Base-by-base conservation (phyloP, 306 rosid species). In the Potentilla sterilis region DNA sequence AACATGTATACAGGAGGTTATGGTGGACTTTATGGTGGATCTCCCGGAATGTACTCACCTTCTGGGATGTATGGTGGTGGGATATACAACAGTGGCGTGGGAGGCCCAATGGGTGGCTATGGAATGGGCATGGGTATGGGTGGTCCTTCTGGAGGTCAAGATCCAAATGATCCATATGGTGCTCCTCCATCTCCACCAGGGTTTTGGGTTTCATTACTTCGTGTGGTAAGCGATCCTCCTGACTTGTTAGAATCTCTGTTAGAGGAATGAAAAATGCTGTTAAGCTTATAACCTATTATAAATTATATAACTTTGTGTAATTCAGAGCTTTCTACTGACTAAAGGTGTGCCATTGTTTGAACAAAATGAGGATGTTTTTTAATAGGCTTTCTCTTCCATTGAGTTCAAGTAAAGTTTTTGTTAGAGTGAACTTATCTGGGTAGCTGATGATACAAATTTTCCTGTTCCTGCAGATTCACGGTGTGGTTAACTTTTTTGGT, bases 171-270 rank as follows among this genome's bases (percentile, higher is more conserved):
- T 28, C 28, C 28, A 28, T 28, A 95, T 80, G 93, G 92, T 41
- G 84, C 79, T 77, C 98, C 97, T 74, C 87, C 99, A 68, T 87
- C 99, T 77, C 97, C 96, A 3, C 99, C 97, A 42, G 97, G 97
- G 43, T 90, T 95, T 83, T 95, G 99, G 99, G 85, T 95, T 70
- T 92, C 99, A 63, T 71, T 52, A 72, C 80, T 95, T 18, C 91
- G 83, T 21, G 99, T 90, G 97, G 99, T 95, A 87, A 84, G 96
- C 62, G 66, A 80, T 28, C 28, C 28, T 22, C 78, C 21, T 80
- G 48, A 35, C 47, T 67, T 24, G 48, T 37, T 55, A 71, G 38
- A 72, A 73, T 77, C 71, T 71, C 67, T 73, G 54, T 74, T 38
- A 5, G 37, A 34, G 37, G 74, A 66, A 55, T 81, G 69, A 85